Percentiles rank a stretch among this genome's conserved stretches.
These are phyloP conservation scores for Starmerella apis DNA, from an alignment of 805 yeast genomes.

Conservation along the genomic window DNA sequence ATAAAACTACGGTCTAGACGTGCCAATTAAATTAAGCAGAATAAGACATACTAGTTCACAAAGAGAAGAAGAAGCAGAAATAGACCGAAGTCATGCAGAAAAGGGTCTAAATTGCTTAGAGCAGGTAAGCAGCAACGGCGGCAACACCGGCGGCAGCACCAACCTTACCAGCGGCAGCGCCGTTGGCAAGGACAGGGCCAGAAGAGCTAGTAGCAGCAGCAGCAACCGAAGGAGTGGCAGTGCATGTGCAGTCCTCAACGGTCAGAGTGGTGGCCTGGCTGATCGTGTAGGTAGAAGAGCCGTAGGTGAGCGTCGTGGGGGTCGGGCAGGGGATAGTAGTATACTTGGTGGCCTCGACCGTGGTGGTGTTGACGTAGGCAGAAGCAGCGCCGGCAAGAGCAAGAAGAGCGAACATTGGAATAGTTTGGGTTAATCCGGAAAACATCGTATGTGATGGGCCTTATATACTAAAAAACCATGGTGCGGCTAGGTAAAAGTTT, in stretches of 20 bases:
- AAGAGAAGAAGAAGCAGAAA: background rate
- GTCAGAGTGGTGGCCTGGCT: conserved; percentile 45
- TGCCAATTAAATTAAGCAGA: conserved; percentile 1
- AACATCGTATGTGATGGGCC: background rate
- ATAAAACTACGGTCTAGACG: background rate
- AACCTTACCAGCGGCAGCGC: conserved; percentile 22
- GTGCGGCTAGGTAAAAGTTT: conserved; percentile 2
- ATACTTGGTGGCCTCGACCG: conserved; percentile 23
- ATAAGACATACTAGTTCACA: background rate
- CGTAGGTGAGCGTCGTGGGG: conserved; percentile 24
- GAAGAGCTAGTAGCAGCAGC: conserved; percentile 15
- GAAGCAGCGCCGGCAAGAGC: conserved; percentile 50
- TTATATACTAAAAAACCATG: background rate
- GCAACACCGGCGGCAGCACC: conserved; percentile 25
- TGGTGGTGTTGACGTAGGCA: conserved; percentile 21
- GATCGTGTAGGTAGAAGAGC: conserved; percentile 34
- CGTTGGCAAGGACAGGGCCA: conserved; percentile 23
- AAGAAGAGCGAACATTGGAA: conserved; percentile 18
- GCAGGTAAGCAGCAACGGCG: conserved; percentile 24
- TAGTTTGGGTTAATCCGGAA: background rate
- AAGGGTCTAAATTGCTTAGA: conserved; percentile 8
- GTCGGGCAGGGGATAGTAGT: conserved; percentile 23
- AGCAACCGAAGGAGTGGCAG: conserved; percentile 31
- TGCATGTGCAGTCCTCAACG: conserved; percentile 53
- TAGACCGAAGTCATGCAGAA: background rate